Evolutionary conservation across 768 basidiomycete genomes (phyloP).

Genomic region (Dentipellis sp.): DNA sequence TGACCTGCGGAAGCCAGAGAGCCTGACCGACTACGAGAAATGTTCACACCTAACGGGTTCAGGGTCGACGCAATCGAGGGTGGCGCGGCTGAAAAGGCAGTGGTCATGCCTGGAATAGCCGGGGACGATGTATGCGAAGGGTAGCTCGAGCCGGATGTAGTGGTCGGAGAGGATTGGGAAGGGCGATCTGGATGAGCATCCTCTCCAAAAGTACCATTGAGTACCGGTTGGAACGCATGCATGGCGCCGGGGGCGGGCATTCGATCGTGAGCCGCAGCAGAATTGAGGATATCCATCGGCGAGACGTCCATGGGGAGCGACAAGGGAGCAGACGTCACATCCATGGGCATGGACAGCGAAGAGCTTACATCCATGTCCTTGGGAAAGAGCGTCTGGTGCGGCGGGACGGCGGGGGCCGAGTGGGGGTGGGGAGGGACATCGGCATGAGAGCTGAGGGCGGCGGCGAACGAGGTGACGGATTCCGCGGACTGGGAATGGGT

Average conservation of each 20-base stretch:
- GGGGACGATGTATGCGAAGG: constrained; percentile 26
- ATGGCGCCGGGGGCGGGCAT: constrained; percentile 5
- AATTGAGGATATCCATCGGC: constrained; percentile 8
- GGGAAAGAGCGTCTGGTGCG: constrained; percentile 16
- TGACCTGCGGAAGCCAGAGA: constrained; percentile 24
- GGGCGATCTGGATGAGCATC: constrained; percentile 16
- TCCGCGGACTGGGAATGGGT: constrained; percentile 7
- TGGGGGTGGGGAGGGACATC: constrained; percentile 13
- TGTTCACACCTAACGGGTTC: constrained; percentile 16
- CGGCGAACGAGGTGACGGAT: constrained; percentile 8
- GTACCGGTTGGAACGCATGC: constrained; percentile 5
- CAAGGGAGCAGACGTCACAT: constrained; percentile 12
- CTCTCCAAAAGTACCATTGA: constrained; percentile 5
- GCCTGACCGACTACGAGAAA: constrained; percentile 22
- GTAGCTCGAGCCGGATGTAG: constrained; percentile 22
- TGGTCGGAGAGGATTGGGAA: constrained; percentile 23
- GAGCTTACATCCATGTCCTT: constrained; percentile 15
- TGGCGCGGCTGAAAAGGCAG: constrained; percentile 20
- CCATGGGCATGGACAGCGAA: constrained; percentile 14
- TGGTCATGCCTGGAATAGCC: constrained; percentile 21
- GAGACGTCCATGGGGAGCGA: constrained; percentile 19
- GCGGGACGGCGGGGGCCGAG: constrained; percentile 11
- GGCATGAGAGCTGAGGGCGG: constrained; percentile 11
- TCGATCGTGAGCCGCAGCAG: constrained; percentile 6
- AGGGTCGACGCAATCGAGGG: constrained; percentile 27